Conservation (phyloP, 2,329 filamentous ascomycete genomes). For the Xylariaceae sp. region DNA sequence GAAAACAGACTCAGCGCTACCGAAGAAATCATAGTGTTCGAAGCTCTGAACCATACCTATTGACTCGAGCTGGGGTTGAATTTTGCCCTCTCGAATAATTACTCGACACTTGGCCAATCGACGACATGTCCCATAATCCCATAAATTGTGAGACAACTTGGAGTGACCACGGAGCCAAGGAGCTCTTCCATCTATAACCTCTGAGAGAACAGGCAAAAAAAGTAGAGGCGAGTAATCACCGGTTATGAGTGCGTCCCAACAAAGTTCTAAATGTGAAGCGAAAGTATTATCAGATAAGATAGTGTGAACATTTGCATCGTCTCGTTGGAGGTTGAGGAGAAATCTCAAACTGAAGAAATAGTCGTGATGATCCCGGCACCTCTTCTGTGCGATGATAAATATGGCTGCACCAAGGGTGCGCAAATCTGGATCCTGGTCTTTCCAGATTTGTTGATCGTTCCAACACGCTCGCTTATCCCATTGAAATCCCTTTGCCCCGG, state of each 20-base stretch:
- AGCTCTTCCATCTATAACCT: constrained; percentile 3
- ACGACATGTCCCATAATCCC: constrained; percentile 9
- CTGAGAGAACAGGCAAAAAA: constrained; percentile 6
- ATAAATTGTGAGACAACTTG: constrained; percentile 8
- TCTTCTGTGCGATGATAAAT: constrained; percentile 11
- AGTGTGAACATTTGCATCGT: constrained; percentile 7
- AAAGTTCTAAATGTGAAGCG: constrained; percentile 8
- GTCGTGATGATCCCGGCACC: constrained; percentile 9
- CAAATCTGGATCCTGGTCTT: constrained; percentile 4
- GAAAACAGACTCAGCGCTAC: constrained; percentile 8
- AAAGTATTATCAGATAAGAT: constrained; percentile 10
- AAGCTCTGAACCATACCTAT: constrained; percentile 7
- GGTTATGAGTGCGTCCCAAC: constrained; percentile 8
- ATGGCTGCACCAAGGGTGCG: constrained; percentile 9
- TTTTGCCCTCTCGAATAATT: constrained; percentile 8
- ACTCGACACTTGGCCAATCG: constrained; percentile 2
- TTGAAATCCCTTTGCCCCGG: constrained; percentile 7
- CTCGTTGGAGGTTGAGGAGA: constrained; percentile 5
- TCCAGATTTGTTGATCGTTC: constrained; percentile 12
- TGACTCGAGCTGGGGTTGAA: constrained; percentile 6
- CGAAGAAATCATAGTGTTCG: constrained; percentile 12
- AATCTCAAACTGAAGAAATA: constrained; percentile 12
- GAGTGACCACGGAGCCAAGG: constrained; percentile 8
- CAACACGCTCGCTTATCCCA: constrained; percentile 11
- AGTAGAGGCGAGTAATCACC: constrained; percentile 10